Evolutionary conservation across 176 grass and related monocot genomes (phyloP).

Genomic region (Ensete glaucum): DNA sequence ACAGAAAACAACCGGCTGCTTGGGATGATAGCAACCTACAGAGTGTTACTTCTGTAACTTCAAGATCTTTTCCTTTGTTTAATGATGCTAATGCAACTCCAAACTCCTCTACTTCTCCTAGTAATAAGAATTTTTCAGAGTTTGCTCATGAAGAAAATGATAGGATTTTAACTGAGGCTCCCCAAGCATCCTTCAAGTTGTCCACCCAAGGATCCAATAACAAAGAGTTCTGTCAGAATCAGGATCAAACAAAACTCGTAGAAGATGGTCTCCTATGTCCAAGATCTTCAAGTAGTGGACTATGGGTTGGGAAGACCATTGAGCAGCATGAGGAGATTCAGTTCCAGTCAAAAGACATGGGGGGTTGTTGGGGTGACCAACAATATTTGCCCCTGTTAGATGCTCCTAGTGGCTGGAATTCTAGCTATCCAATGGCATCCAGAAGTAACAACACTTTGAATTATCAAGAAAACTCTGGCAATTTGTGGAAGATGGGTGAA

Average conservation of each 20-base stretch:
- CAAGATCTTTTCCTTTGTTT: slow-evolving; percentile 17
- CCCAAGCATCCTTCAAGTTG: not conserved
- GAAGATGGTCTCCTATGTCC: not conserved
- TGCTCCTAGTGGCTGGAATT: not conserved
- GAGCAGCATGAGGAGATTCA: not conserved
- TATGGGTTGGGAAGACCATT: not conserved
- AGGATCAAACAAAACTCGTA: slow-evolving; percentile 3
- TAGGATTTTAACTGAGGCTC: not conserved
- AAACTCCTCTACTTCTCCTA: not conserved
- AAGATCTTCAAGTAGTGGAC: not conserved
- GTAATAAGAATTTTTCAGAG: not conserved
- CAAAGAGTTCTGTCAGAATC: not conserved
- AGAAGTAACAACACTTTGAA: not conserved
- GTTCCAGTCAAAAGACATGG: not conserved
- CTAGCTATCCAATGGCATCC: not conserved
- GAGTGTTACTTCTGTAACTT: slow-evolving; percentile 8
- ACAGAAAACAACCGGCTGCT: slow-evolving; percentile 1
- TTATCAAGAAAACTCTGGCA: not conserved
- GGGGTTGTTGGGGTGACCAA: slow-evolving; percentile 7
- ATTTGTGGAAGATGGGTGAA: not conserved
- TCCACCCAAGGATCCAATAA: not conserved
- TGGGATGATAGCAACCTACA: slow-evolving; percentile 12
- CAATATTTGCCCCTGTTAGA: not conserved
- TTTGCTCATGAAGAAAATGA: not conserved
- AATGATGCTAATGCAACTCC: slow-evolving; percentile 2